Conservation (phyloP, 2,329 filamentous ascomycete genomes). For the Fusarium sp. region DNA sequence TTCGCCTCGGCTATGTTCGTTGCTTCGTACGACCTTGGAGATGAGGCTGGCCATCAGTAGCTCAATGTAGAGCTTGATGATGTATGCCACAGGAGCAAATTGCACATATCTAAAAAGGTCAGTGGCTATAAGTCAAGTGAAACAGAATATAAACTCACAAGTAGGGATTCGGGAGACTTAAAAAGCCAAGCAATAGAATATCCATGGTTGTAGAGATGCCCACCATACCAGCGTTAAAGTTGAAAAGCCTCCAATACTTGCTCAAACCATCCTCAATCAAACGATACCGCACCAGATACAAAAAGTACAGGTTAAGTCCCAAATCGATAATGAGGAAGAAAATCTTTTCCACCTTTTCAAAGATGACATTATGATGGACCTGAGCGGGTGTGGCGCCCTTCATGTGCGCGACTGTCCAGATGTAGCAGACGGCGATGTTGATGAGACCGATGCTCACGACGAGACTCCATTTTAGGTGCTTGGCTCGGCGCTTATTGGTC, state of each 20-base stretch:
- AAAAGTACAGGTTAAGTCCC: constrained; percentile 61
- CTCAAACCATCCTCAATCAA: constrained; percentile 58
- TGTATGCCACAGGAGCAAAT: constrained; percentile 62
- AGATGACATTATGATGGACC: constrained; percentile 28
- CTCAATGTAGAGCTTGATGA: constrained; percentile 64
- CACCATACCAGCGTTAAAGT: constrained; percentile 61
- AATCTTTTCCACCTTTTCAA: constrained; percentile 51
- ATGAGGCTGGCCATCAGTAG: constrained; percentile 64
- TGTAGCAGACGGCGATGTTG: constrained; percentile 53
- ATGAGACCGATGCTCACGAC: constrained; percentile 47
- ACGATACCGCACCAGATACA: constrained; percentile 56
- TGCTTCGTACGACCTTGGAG: constrained; percentile 47
- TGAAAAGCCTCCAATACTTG: constrained; percentile 62
- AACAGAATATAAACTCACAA: constrained; percentile 13
- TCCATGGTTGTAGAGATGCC: constrained; percentile 61
- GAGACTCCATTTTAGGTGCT: constrained; percentile 50
- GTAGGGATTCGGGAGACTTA: constrained; percentile 34
- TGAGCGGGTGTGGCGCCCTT: constrained; percentile 7
- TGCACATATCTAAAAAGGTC: constrained; percentile 50
- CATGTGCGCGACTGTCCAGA: constrained; percentile 53
- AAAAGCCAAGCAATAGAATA: constrained; percentile 38
- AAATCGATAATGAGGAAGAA: constrained; percentile 62
- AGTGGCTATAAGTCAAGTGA: constrained; percentile 15
- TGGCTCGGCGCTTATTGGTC: constrained; percentile 47
- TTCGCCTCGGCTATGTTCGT: background rate